A percentile compares a stretch with the other conserved stretches of the same genome.
phyloP scores from a whole-genome alignment of 2,329 filamentous ascomycete genomes.

The Penicillium digitatum region DNA sequence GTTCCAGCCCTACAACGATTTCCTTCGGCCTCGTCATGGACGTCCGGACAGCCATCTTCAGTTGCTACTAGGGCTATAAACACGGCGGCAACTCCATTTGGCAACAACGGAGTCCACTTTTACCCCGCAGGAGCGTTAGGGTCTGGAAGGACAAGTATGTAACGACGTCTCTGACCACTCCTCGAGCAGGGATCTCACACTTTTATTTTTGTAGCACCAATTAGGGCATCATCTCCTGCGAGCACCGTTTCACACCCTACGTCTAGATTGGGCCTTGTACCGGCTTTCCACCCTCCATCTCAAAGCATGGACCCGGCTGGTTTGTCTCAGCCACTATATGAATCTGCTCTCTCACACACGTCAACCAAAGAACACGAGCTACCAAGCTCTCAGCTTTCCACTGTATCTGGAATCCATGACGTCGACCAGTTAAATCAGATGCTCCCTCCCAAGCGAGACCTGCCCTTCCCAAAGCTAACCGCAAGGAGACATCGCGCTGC shows the following conservation, averaged over 20 bases:
- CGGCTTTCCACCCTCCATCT: not conserved
- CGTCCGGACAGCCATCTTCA: constrained; percentile 13
- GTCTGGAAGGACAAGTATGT: constrained; percentile 12
- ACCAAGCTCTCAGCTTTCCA: constrained; percentile 20
- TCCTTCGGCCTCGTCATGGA: constrained; percentile 29
- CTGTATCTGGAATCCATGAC: constrained; percentile 28
- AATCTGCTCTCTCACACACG: not conserved
- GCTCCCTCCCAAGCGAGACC: constrained; percentile 42
- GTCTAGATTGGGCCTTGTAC: not conserved
- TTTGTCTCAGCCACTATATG: not conserved
- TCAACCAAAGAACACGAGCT: not conserved
- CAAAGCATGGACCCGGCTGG: not conserved
- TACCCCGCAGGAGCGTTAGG: constrained; percentile 1
- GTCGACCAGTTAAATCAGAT: constrained; percentile 30
- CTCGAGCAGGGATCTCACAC: not conserved
- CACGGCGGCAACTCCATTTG: constrained; percentile 1
- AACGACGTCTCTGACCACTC: not conserved
- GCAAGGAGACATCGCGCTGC: constrained; percentile 13
- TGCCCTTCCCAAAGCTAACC: constrained; percentile 38
- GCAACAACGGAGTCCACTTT: constrained; percentile 3
- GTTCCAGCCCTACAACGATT: constrained; percentile 19
- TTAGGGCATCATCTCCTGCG: constrained; percentile 6
- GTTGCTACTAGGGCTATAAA: not conserved
- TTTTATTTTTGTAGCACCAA: constrained; percentile 1
- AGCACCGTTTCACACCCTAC: not conserved